These are phyloP conservation scores for Puya raimondii DNA, from an alignment of 176 grass and related monocot genomes.

Conservation along the genomic window DNA sequence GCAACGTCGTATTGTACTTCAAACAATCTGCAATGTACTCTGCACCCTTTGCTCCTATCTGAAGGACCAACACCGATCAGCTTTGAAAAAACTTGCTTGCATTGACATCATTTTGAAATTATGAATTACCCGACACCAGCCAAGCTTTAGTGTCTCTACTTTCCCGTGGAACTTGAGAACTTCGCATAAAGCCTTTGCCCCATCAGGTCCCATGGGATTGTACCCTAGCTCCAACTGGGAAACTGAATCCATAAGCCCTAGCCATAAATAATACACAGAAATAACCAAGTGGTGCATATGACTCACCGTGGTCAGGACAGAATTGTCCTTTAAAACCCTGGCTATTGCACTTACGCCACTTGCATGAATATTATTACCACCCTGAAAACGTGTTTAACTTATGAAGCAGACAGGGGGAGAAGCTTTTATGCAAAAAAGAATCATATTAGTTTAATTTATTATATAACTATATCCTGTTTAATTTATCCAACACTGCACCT, in stretches of 20 bases:
- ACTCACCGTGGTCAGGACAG: slow-evolving; percentile 76
- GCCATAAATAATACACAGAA: slow-evolving; percentile 14
- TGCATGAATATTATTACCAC: slow-evolving; percentile 95
- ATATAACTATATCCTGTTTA: not conserved
- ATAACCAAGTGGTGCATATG: slow-evolving; percentile 11
- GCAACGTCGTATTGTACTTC: slow-evolving; percentile 82
- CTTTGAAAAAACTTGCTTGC: not conserved
- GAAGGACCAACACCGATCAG: slow-evolving; percentile 22
- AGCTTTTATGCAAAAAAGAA: slow-evolving; percentile 7
- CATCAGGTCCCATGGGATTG: slow-evolving; percentile 83
- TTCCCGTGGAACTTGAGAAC: slow-evolving; percentile 90
- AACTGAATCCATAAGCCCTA: slow-evolving; percentile 28
- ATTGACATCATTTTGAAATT: not conserved
- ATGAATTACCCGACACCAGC: slow-evolving; percentile 88
- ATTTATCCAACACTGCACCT: too few species aligned
- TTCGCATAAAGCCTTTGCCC: slow-evolving; percentile 67
- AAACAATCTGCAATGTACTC: slow-evolving; percentile 85
- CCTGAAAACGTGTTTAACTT: slow-evolving; percentile 41
- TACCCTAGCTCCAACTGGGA: slow-evolving; percentile 89
- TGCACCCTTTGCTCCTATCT: slow-evolving; percentile 77
- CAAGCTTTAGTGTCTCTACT: slow-evolving; percentile 83
- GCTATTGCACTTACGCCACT: slow-evolving; percentile 64
- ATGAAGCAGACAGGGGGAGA: not conserved
- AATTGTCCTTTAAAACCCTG: slow-evolving; percentile 80
- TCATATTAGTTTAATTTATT: not conserved